Conservation (phyloP, 768 basidiomycete genomes). For the Lanmaoa pseudosensibilis region DNA sequence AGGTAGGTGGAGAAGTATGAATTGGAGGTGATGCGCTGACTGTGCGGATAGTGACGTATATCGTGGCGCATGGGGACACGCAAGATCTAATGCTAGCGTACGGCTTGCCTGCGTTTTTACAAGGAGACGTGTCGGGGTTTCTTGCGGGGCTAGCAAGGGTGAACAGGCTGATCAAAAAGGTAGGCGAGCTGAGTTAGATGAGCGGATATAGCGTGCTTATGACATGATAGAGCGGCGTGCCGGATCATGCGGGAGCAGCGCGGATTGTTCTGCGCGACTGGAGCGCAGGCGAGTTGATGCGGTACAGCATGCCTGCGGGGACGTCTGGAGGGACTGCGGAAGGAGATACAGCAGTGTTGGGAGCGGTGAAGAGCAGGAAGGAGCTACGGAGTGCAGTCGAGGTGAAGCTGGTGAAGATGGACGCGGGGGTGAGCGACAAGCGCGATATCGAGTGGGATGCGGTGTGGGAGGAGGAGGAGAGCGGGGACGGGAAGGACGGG, state of each 20-base stretch:
- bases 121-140: slow-evolving; percentile 70
- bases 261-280: slow-evolving; percentile 84
- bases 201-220: slow-evolving; percentile 9
- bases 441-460: slow-evolving; percentile 43
- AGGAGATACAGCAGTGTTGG: slow-evolving; percentile 53
- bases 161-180: slow-evolving; percentile 76
- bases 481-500: slow-evolving; percentile 39
- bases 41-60: slow-evolving; percentile 52
- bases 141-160: slow-evolving; percentile 75
- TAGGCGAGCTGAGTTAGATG: slow-evolving; percentile 26
- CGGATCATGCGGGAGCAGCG: slow-evolving; percentile 73
- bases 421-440: slow-evolving; percentile 38
- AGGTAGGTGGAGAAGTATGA: slow-evolving; percentile 46
- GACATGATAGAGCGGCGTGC: slow-evolving; percentile 57
- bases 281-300: slow-evolving; percentile 69
- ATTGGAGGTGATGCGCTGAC: slow-evolving; percentile 12
- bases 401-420: slow-evolving; percentile 59
- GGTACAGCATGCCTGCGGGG: slow-evolving; percentile 62
- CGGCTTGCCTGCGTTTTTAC: slow-evolving; percentile 74
- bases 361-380: slow-evolving; percentile 51
- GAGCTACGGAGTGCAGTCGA: slow-evolving; percentile 58
- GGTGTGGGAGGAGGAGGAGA: slow-evolving; percentile 41
- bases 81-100: slow-evolving; percentile 93
- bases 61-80: slow-evolving; percentile 64
- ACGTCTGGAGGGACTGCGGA: slow-evolving; percentile 13